Base-by-base conservation (phyloP, 106 monocot genomes). In the Acorus gramineus region DNA sequence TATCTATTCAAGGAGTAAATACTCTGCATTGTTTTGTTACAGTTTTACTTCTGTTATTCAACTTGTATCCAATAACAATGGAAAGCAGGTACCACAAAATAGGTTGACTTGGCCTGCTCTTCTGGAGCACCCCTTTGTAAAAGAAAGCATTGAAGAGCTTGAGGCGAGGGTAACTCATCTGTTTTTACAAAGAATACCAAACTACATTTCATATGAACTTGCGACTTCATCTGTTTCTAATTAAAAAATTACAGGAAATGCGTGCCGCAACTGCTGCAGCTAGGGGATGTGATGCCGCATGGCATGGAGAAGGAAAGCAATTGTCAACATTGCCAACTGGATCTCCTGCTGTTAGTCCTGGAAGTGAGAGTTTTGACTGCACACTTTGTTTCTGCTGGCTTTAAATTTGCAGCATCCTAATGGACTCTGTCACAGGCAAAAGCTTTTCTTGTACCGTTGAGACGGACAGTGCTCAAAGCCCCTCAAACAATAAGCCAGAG, bases 71-170 rank as follows among this genome's bases (percentile, higher is more conserved):
- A 42, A 4, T 42, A 6, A 14, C 6, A 60, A 60, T 14, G 7
- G 2, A 47, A 61, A 46, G 44, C 69, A 98, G 98, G 69, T 78
- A 44, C 92, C 98, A 44, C 85, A 92, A 77, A 85, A 64, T 71
- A 87, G 98, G 61, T 71, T 98, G 62, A 84, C 83, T 43, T 98
- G 98, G 98, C 98, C 92, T 54, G 67, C 78, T 64, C 47, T 98
- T n/a, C 73, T 98, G 49, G 92, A 98, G 60, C 98, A 98, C 70
- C 98, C 98, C 66, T 98, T 98, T 81, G 88, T 98, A 63, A 85
- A 86, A 75, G 92, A 89, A 60, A 77, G 54, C 68, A 61, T 77
- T 71, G 72, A 73, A 46, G 85, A 88, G 42, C 65, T 71, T 44
- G 65, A 79, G 10, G 75, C 72, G 59, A 72, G 55, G 75, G 90